Evolutionary conservation across 2,329 filamentous ascomycete genomes (phyloP), one percentile per base, ranked within the genome.

Genomic region (Diplodia sapinea): DNA sequence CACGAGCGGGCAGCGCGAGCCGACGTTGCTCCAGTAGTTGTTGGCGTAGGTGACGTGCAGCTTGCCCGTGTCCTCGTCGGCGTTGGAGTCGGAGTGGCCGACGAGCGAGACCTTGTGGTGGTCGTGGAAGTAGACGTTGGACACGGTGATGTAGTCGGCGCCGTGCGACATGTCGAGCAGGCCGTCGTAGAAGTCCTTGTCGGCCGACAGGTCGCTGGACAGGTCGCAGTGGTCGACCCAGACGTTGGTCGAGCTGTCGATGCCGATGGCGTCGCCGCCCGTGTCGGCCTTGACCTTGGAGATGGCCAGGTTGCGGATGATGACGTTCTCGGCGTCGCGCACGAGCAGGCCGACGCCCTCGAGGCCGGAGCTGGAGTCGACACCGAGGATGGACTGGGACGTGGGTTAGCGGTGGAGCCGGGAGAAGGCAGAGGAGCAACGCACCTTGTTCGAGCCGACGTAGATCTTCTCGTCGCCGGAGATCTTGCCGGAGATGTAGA

Each of bases 141-240:
- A 84, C 71, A 89, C 81, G 69, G 83, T 89, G 57, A 89, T 75
- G 71, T 79, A 88, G 77, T 91, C 87, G 12, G 85, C 80, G 56
- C 81, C 89, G 77, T 89, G 88, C 67, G 85, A 89, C 65, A 86
- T 80, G 71, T 91, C 89, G 54, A 87, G 78, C 12, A 91, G 84
- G 29, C 89, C 89, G 68, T 91, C 89, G 71, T 88, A 90, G 77
- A 85, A 65, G 62, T 65, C 89, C 77, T 91, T 87, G 78, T 91
- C 91, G 13, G 73, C 88, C 78, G 81, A 87, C 73, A 83, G 81
- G 77, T 89, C 83, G 49, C 85, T 87, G 3, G 84, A 87, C 38
- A 91, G 81, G 70, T 91, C 88, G 74, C 83, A 83, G 80, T 91
- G 88, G 77, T 91, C 89, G 59, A 91, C 79, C 89, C 88, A 65